A percentile compares a stretch with the other conserved stretches of the same genome.
These are phyloP conservation scores for Microbotryum scabiosae DNA, from an alignment of 1,284 basidiomycete species.

Conservation along the genomic window DNA sequence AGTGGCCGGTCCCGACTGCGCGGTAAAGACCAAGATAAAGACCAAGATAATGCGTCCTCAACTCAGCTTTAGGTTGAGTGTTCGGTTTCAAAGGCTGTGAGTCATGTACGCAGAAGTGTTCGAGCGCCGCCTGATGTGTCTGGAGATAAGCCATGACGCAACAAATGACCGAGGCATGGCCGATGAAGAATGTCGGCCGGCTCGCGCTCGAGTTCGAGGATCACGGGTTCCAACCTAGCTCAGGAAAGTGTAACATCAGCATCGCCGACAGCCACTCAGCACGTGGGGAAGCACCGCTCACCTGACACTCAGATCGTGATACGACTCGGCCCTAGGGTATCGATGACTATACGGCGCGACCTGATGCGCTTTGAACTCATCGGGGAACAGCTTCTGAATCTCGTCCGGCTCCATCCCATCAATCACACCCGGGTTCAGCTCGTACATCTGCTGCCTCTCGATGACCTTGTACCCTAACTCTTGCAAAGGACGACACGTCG, in stretches of 20 bases:
- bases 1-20: too few species aligned
- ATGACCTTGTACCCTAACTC: slow-evolving; percentile 57
- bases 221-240: slow-evolving; percentile 58
- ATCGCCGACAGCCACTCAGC: background rate
- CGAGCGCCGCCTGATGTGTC: too few species aligned
- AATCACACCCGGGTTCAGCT: slow-evolving; percentile 74
- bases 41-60: too few species aligned
- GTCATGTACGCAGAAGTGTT: too few species aligned
- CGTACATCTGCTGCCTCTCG: slow-evolving; percentile 90
- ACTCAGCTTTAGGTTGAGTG: too few species aligned
- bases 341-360: slow-evolving; percentile 87
- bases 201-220: slow-evolving; percentile 73
- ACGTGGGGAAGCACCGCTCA: slow-evolving; percentile 15
- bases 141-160: slow-evolving; percentile 55
- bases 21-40: too few species aligned
- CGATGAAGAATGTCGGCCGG: slow-evolving; percentile 58
- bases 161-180: slow-evolving; percentile 87
- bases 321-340: slow-evolving; percentile 81
- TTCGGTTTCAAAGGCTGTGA: too few species aligned
- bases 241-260: slow-evolving; percentile 4
- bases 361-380: slow-evolving; percentile 86
- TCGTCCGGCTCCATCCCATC: slow-evolving; percentile 88
- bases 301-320: slow-evolving; percentile 70
- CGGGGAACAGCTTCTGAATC: slow-evolving; percentile 80
- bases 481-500: slow-evolving; percentile 92